Base-by-base conservation (phyloP, 345 rosid genomes). In the Microthlaspi erraticum region DNA sequence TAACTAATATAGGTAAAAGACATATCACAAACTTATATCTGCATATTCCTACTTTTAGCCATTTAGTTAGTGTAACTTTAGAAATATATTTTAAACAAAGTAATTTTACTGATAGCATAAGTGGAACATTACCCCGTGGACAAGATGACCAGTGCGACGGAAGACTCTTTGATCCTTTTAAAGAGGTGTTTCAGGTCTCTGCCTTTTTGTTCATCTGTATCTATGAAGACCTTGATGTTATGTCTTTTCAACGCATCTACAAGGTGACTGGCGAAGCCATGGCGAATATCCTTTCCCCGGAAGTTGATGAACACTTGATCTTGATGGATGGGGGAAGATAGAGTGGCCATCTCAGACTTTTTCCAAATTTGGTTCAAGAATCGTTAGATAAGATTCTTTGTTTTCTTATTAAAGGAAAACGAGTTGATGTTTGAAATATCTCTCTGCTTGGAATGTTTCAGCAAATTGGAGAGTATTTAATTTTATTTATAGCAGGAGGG, bases 261-360 rank as follows among this genome's bases (percentile, higher is more conserved):
- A 1, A 64, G 68, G 32, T 64, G 68, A 18, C 68, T 64, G 5
- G 4, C 12, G 19, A 64, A 64, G 8, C 68, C 33, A 12, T 48
- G 2, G 2, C 56, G 68, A 12, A 64, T 0, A 7, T 64, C 68
- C 6, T 48, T 34, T 18, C 68, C 68, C 0, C 68, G 56, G 68
- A 16, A 64, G 49, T 48, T 64, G 43, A 63, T 11, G 44, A 63
- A 63, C 5, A 63, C 7, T 32, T 33, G 11, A 16, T 2, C 26
- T 23, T n/a, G n/a, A n/a, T 0, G 2, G 31, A 11, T 2, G 0
- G 53, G 29, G 6, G 7, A 6, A 43, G 52, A 61, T 9, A 61
- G 39, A 43, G 1, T 0, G 8, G 13, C 20, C 50, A 60, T 60
- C 5, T 19, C 2, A 18, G 44, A 57, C 2, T 51, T 23, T 34